Conservation (phyloP, 1,139 yeast species). For the Blastobotrys illinoisensis region DNA sequence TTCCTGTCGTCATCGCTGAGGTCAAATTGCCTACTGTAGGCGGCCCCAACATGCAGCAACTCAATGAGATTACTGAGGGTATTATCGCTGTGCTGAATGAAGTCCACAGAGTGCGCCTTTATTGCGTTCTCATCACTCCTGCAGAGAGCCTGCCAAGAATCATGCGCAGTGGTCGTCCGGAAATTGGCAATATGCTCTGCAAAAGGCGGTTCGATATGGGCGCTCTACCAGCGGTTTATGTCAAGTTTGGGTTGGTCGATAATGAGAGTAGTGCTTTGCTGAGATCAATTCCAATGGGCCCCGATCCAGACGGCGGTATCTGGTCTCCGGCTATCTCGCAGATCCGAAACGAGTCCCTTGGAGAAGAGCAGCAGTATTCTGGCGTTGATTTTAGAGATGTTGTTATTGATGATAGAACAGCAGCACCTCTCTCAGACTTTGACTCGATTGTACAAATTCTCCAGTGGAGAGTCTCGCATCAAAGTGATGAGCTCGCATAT, state of each 20-base stretch:
- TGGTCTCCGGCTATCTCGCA: conserved; percentile 74
- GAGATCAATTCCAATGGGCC: conserved; percentile 69
- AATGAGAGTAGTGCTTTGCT: conserved; percentile 41
- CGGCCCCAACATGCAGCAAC: conserved; percentile 34
- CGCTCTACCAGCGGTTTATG: conserved; percentile 65
- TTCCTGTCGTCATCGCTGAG: conserved; percentile 55
- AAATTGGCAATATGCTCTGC: conserved; percentile 90
- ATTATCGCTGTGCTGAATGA: conserved; percentile 65
- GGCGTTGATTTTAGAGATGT: conserved; percentile 72
- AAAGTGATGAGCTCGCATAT: conserved; percentile 78
- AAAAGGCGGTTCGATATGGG: conserved; percentile 79
- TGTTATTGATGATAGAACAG: conserved; percentile 72
- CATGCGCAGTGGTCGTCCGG: conserved; percentile 76
- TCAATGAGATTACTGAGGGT: conserved; percentile 70
- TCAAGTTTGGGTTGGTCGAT: conserved; percentile 65
- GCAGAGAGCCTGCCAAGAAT: conserved; percentile 82
- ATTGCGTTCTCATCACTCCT: conserved; percentile 76
- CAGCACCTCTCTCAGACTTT: conserved; percentile 68
- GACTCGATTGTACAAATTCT: conserved; percentile 65
- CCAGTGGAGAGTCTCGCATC: conserved; percentile 69
- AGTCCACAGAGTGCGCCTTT: conserved; percentile 70
- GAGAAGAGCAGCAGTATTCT: conserved; percentile 59
- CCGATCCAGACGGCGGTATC: conserved; percentile 73
- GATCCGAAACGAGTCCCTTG: conserved; percentile 49
- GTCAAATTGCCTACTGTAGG: neutral